Base-by-base conservation (phyloP, 2,329 filamentous ascomycete genomes). In the Cordyceps fumosorosea region DNA sequence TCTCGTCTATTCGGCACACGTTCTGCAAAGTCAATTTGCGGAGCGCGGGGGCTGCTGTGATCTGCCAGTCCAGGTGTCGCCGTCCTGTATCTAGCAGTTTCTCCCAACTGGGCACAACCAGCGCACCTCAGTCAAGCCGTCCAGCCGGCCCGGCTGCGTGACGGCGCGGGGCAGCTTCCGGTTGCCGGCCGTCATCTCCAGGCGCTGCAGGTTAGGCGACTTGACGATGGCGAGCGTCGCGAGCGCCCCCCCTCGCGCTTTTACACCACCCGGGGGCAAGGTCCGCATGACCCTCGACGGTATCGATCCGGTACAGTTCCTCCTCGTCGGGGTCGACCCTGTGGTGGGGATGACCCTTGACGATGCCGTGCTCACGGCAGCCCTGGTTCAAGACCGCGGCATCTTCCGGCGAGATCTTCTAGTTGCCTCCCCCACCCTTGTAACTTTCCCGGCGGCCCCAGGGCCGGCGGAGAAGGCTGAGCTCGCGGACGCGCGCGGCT, bases 1-100 rank as follows among this genome's bases (percentile, higher is more conserved):
- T 18, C 32, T n/a, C 0, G 3, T 2, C 0, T 10, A 42, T 40
- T 1, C 5, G 5, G 10, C 0, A 0, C 4, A 54, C 12, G 12
- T 1, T 3, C 11, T 5, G 6, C 12, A 40, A 5, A 5, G n/a
- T n/a, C n/a, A 55, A 20, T 18, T 26, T 55, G 11, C 7, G 14
- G 11, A 55, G 34, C n/a, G 12, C 34, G 5, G 52, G 52, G 3
- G 52, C 52, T 3, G 34, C 52, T 12, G 32, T 14, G 16, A 42
- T 3, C 20, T 42, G n/a, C 52, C 34, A 55, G 24, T 55, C 11
- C 10, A 55, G 14, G n/a, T n/a, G n/a, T 14, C 11, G 6, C n/a
- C 29, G 29, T 29, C 29, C 3, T 5, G 29, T 16, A 8, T 40
- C 52, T 3, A 55, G 52, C 3, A 1, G 5, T 22, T 6, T 6